Evolutionary conservation across 129 eudicot species (phyloP), one percentile per base, ranked within the genome.

Genomic region (Calendula officinalis): DNA sequence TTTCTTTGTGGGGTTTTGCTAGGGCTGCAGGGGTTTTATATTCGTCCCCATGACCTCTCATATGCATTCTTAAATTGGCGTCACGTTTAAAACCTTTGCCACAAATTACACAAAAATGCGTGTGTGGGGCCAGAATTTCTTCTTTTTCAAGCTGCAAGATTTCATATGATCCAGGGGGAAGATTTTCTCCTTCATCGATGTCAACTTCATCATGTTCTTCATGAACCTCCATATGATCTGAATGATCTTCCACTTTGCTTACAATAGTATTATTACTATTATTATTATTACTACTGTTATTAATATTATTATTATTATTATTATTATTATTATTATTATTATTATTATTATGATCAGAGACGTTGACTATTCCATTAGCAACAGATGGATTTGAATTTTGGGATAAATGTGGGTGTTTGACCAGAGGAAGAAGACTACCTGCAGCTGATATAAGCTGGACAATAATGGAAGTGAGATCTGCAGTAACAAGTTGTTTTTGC

Each of bases 1-100:
- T 44, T 33, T 92, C 98, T 48, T 79, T 87, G 30, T 92, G 78
- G 14, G 98, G 98, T 68, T 92, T 92, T 11, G 98, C 98, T 30
- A 92, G 70, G 10, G 98, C 98, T 35, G 98, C 98, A 14, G 95
- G 77, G 5, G 98, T 92, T 74, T 92, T 92, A 80, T 92, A 92
- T 69, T 92, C 98, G 34, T 92, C 98, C n/a, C 98, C 98, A 39
- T 92, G 98, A 34, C 98, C 98, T 72, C 98, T 83, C 98, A 92
- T 92, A 73, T 84, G 96, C 98, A 88, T 92, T 15, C 96, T 77
- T 10, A 92, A 72, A 73, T 92, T 92, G 0, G 98, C 98, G 64
- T 92, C 98, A 52, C 98, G 50, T 45, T 92, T 92, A 54, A 92
- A 92, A 12, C 98, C 98, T 64, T 92, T 92, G 2, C 98, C 98